phyloP scores from a whole-genome alignment of 345 rosid genomes.

The Lepidium didymum region DNA sequence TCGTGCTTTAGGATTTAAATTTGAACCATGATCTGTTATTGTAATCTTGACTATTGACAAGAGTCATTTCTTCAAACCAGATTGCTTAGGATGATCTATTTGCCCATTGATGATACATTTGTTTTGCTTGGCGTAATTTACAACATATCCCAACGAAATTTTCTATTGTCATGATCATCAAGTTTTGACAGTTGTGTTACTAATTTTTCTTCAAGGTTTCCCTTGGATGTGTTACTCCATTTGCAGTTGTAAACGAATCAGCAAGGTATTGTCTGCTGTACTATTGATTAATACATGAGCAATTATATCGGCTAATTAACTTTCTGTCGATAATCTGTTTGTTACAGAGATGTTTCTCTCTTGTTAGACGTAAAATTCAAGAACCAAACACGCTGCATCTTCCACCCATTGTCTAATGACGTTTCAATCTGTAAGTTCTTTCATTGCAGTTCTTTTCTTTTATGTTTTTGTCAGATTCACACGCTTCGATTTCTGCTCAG shows the following conservation, averaged over 20 bases:
- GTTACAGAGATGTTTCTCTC: constrained; percentile 60
- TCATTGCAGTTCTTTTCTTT: background rate
- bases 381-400: constrained; percentile 57
- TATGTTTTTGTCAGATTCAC: background rate
- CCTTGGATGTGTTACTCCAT: constrained; percentile 83
- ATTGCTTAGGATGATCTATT: background rate
- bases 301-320: background rate
- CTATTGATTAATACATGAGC: background rate
- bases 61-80: background rate
- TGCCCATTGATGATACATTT: background rate
- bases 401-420: constrained; percentile 85
- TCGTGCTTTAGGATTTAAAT: background rate
- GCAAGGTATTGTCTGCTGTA: constrained; percentile 45
- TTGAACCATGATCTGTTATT: background rate
- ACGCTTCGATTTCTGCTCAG: background rate
- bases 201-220: constrained; percentile 47
- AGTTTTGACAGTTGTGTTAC: background rate
- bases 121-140: background rate
- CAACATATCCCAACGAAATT: background rate
- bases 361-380: constrained; percentile 72
- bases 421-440: constrained; percentile 62
- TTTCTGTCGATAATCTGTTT: background rate
- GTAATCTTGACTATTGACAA: background rate
- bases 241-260: constrained; percentile 73
- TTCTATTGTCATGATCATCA: background rate